Evolutionary conservation across 78 protist genomes (phyloP), one percentile per base, ranked within the genome.

Genomic region (Dictyostelium capitatum): DNA sequence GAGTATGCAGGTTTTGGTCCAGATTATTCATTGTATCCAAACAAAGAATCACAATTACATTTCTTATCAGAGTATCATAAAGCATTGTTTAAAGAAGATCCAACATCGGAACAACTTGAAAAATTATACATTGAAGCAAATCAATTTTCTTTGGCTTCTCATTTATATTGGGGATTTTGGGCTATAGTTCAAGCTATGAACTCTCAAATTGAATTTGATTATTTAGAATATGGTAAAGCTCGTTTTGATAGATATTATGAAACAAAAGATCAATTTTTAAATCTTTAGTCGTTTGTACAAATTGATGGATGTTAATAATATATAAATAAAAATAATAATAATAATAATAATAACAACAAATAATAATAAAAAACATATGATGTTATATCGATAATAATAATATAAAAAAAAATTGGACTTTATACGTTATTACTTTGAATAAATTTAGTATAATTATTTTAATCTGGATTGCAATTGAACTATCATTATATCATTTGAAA

Each of bases 101-200:
- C 95, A 62, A 56, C 90, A 19, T 74, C 89, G 23, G 89, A 94
- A 3, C 89, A 85, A 32, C 37, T 94, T 0, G 82, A 64, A 14
- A 64, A 59, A 59, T 53, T 94, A 54, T 89, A 57, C 28, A 37
- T 82, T 7, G 96, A 94, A 78, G 23, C 84, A 6, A 74, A 80
- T 75, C 84, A 83, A 89, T 94, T 57, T 50, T 75, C 92, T 25
- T 80, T 95, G 3, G 92, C 85, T 20, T 73, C 89, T n/a, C 83
- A 90, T 64, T 46, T 95, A 47, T 89, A 82, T 75, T 95, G 97
- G 97, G 97, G 92, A 8, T 80, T 89, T 46, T 95, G 97, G 97
- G 73, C 94, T 8, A 79, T 95, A 37, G 85, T 95, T 56, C 97
- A 95, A 51, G 91, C 94, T 28, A 80, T 83, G 85, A 78, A 80